Conservation (phyloP, 2,329 filamentous ascomycete species). For the Lanzia echinophila region DNA sequence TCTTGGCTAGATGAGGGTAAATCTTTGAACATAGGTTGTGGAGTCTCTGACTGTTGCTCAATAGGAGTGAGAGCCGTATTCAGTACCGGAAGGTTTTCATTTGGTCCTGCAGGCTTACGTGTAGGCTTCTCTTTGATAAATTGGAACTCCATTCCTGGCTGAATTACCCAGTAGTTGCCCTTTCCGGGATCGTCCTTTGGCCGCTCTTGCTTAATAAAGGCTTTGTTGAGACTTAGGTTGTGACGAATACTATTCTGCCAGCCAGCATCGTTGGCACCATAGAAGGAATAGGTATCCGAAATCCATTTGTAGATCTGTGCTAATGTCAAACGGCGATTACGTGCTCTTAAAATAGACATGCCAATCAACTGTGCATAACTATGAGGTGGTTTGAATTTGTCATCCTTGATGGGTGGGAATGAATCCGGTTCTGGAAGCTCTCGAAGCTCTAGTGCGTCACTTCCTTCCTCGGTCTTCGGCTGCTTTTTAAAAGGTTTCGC, state of each 20-base stretch:
- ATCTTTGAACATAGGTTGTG: slow-evolving; percentile 22
- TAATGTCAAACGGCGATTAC: slow-evolving; percentile 75
- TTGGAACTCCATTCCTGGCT: slow-evolving; percentile 78
- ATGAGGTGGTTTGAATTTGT: slow-evolving; percentile 81
- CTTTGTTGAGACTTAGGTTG: slow-evolving; percentile 94
- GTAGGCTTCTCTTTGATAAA: slow-evolving; percentile 83
- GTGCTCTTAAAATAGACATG: slow-evolving; percentile 90
- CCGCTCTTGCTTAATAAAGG: slow-evolving; percentile 89
- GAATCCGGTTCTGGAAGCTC: slow-evolving; percentile 40
- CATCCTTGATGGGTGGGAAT: slow-evolving; percentile 77
- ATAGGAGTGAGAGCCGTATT: slow-evolving; percentile 19
- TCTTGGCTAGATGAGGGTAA: slow-evolving; percentile 23
- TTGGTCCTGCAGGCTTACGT: slow-evolving; percentile 49
- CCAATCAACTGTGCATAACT: slow-evolving; percentile 94
- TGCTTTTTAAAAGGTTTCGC: slow-evolving; percentile 60
- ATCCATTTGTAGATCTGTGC: slow-evolving; percentile 99
- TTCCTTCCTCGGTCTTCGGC: slow-evolving; percentile 46
- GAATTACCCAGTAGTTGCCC: slow-evolving; percentile 94
- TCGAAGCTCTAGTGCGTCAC: slow-evolving; percentile 35
- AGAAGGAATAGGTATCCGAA: slow-evolving; percentile 87
- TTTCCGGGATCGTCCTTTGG: slow-evolving; percentile 97
- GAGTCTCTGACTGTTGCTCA: slow-evolving; percentile 17
- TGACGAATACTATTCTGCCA: slow-evolving; percentile 99
- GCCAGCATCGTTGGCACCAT: slow-evolving; percentile 74
- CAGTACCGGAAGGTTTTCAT: slow-evolving; percentile 41